Base-by-base conservation (phyloP, 2,329 filamentous ascomycete species). In the Colletotrichum tabaci region DNA sequence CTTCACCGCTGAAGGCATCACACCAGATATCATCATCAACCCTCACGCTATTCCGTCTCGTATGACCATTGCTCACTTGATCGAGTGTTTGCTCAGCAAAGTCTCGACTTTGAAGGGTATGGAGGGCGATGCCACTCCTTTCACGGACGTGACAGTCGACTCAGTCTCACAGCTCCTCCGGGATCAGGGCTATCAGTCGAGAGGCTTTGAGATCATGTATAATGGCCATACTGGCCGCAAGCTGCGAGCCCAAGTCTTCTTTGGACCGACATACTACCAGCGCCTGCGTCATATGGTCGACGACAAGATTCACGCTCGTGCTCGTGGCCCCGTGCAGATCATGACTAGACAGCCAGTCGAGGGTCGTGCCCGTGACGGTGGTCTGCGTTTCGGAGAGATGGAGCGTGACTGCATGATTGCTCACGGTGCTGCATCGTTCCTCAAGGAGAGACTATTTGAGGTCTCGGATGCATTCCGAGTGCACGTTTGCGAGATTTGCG, bases 381-480 rank as follows among this genome's bases (percentile, higher is more conserved):
- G 96, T 87, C 89, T 99, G 55, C 96, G 97, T 81, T 99, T 99
- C 90, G 96, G 96, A 91, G 96, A 99, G 88, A 99, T 99, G 96
- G 97, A 99, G 85, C 96, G 97, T 86, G 97, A 99, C 90, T 99
- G 96, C 82, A 99, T 99, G 96, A 99, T 99, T 86, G 95, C 97
- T n/a, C 97, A 99, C 82, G 96, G 96, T 80, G 96, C 97, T 4
- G 96, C 94, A 66, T 93, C 95, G 2, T 99, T 99, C 89, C 85
- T 99, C 80, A 99, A 99, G 86, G 96, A 99, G 87, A 91, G 96
- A 78, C 85, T 99, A 70, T 98, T 99, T 79, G 96, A 98, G 81
- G 96, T 99, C 61, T 98, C 94, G 64, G 96, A 99, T 85, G 96
- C 96, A 47, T 99, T 98, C 89, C 90, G 95, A 82, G 96, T 99